Conservation (phyloP, 305 asterid genomes). For the Fraxinus sp. region DNA sequence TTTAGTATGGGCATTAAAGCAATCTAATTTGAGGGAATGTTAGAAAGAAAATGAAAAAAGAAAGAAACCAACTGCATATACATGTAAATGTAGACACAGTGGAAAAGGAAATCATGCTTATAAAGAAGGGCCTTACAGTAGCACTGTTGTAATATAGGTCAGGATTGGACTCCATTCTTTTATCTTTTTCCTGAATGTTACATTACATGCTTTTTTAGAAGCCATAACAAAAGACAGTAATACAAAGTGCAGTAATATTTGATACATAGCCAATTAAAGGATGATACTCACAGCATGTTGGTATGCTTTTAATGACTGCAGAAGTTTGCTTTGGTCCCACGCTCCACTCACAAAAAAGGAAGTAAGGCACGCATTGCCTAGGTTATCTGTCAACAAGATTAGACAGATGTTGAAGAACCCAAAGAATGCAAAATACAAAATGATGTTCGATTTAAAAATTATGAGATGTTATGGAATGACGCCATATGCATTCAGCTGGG, state of each 20-base stretch:
- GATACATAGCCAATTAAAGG: constrained; percentile 6
- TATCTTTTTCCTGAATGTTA: constrained; percentile 79
- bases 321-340: constrained; percentile 76
- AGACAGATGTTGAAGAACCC: constrained; percentile 1
- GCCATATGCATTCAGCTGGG: neutral
- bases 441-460: constrained; percentile 12
- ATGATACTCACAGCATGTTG: constrained; percentile 80
- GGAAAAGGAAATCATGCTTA: constrained; percentile 19
- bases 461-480: neutral
- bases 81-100: neutral
- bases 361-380: constrained; percentile 84
- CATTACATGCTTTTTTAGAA: constrained; percentile 3
- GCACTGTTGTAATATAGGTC: constrained; percentile 89
- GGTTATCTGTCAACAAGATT: constrained; percentile 61
- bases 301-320: constrained; percentile 82
- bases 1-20: neutral
- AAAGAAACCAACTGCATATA: neutral
- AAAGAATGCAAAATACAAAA: neutral
- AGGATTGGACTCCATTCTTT: constrained; percentile 74
- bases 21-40: neutral
- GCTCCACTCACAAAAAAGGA: constrained; percentile 84
- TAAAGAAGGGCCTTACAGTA: constrained; percentile 51
- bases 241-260: constrained; percentile 6
- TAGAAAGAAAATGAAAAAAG: neutral
- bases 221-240: constrained; percentile 20